Base-by-base conservation (phyloP, 768 basidiomycete genomes). In the Leccinum imitatum region DNA sequence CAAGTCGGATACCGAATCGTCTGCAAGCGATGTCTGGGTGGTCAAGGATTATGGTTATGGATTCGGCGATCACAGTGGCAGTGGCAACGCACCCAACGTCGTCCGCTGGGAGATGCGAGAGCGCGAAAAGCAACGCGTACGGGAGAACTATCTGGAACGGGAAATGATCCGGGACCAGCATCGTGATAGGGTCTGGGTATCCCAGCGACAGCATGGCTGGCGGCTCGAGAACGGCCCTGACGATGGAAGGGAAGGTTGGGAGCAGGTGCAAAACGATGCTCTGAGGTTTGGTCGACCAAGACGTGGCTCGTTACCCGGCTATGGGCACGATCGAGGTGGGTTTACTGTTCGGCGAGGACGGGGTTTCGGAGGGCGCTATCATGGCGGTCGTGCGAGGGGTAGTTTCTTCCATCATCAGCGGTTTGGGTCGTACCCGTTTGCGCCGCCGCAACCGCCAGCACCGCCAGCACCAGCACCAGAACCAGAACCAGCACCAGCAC, bases 11-110 rank as follows among this genome's bases (percentile, higher is more conserved):
- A 52, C 64, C 8, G 60, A 23, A 15, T 67, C 69, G 10, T 51
- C 64, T 19, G 47, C 62, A 9, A 74, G 73, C 35, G 79, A 78
- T 51, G 76, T 80, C 11, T 83, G 81, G 70, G 79, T 80, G 57
- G 87, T 88, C 48, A 81, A 78, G 61, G 79, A 89, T 65, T 87
- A 78, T 57, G 87, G 87, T 9, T 88, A 75, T 65, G 86, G 87
- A 5, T 88, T 88, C 61, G 87, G 87, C 1, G 71, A 76, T 13
- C 70, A 71, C 10, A 76, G 77, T 60, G 78, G 76, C 4, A 63
- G 63, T 4, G 77, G 76, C 4, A 75, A 77, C 30, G 72, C 74
- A 2, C 64, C 71, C 1, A 61, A 69, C 1, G 59, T 72, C 9
- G 59, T 64, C 5, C 74, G 71, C 23, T 65, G 57, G 69, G 73